Base-by-base conservation (phyloP, 495 filamentous ascomycete species). In the Aspergillus sclerotiicarbonarius region DNA sequence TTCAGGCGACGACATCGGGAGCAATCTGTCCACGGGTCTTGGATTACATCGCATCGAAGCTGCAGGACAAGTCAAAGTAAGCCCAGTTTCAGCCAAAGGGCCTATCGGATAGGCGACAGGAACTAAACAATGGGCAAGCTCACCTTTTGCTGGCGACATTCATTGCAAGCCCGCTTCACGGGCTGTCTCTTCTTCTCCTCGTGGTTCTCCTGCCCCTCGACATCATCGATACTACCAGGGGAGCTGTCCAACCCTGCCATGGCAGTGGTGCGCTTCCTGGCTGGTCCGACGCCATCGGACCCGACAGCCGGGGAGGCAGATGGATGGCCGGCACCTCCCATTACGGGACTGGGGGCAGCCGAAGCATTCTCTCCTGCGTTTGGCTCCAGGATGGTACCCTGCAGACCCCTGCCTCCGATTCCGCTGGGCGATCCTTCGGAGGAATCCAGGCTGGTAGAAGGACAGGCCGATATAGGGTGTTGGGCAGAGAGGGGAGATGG, bases 81-180 rank as follows among this genome's bases (percentile, higher is more conserved):
- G 32, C n/a, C n/a, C 46, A 56, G 55, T 56, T n/a, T n/a, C 13
- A 12, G 16, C 56, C 58, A 51, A 21, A 18, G 30, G 13, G 16
- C 25, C n/a, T 3, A 16, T 10, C 13, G 31, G 21, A 32, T 49
- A 7, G 30, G 46, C 9, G n/a, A 30, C 9, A 58, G 13, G 13
- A 48, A 53, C 29, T 25, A 7, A 48, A 1, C 13, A n/a, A n/a
- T n/a, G n/a, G 15, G n/a, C 13, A 13, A 6, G 53, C 78, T 60
- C 65, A 92, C 90, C 82, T 97, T 96, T 73, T 96, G 92, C 72
- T 97, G 92, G 39, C 91, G 84, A 71, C 92, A 97, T 69, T 97
- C 90, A 74, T 97, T 96, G 70, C 92, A 96, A 15, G 92, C 92
- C 57, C 91, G 84, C 73, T 95, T 96, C 46, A 91, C 87, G 12